Evolutionary conservation across 129 eudicot species (phyloP), one percentile per base, ranked within the genome.

Genomic region (Flaveria bidentis): DNA sequence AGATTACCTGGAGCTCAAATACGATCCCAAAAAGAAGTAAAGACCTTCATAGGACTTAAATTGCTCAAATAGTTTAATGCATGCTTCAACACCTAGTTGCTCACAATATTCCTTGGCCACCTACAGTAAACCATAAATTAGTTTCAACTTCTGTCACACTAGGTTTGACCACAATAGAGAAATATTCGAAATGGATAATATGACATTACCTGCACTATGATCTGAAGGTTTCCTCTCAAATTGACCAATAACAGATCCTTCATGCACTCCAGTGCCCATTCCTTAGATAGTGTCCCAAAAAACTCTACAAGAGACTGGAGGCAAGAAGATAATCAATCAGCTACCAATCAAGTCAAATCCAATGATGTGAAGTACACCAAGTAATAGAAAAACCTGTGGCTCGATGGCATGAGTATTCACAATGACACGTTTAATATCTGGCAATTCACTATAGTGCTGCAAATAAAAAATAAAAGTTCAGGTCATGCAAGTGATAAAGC

Each of bases 321-420:
- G 20, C 5, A 20, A 9, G 17, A 67, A 10, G 17, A 4, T 20
- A 10, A 44, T 67, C 17, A 18, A 44, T 67, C 33, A 67, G 55
- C 33, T 67, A 11, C 52, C 17, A 42, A 3, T 16, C 41, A 67
- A 42, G 52, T 12, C 52, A 66, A 15, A n/a, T 41, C 25, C 60
- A 17, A 53, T 53, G 6, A 53, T 53, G 25, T 53, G 60, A 41
- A 41, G 36, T 18, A n/a, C 26, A 41, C 41, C 44, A 4, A 67
- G 5, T 11, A 80, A 22, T 22, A n/a, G 9, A 76, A 68, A 64
- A 66, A 92, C 98, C 94, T 92, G 98, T 60, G 96, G 98, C 82
- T 92, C 98, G 76, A 92, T 92, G 44, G 98, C 95, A 84, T 92
- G 94, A 30, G 98, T 92, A 76, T 92, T 92, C 79, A 92, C 96